Conservation (phyloP, 371 early-diverging fungal genomes). For the Funneliformis caledonium region DNA sequence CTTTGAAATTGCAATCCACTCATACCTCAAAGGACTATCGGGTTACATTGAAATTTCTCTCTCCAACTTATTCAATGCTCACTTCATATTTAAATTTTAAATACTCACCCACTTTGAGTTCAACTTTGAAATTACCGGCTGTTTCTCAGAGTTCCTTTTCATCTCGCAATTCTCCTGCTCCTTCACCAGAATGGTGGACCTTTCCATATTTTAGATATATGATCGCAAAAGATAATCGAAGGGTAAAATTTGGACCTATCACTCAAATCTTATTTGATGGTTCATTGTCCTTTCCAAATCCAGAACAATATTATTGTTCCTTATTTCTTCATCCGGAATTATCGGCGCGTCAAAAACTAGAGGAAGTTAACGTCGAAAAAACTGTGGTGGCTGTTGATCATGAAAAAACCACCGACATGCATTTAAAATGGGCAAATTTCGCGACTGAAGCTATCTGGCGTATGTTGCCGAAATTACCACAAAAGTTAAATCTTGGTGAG, state of each 20-base stretch:
- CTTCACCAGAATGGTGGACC: background rate
- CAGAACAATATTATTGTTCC: background rate
- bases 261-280: background rate
- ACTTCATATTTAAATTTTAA: background rate
- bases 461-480: background rate
- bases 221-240: slow-evolving; percentile 1
- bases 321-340: background rate
- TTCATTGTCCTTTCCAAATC: background rate
- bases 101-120: background rate
- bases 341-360: background rate
- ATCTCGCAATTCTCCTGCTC: background rate
- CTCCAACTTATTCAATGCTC: background rate
- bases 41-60: background rate
- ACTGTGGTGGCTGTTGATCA: background rate
- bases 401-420: background rate
- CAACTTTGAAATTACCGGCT: background rate
- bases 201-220: background rate
- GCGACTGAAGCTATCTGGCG: background rate
- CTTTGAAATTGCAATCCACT: background rate
- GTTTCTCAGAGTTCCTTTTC: background rate
- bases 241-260: background rate
- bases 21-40: background rate
- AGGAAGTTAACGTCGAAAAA: background rate
- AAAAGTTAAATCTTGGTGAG: background rate
- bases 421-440: background rate